A percentile compares a stretch with the other conserved stretches of the same genome.
These are phyloP conservation scores for Mortierella alpina DNA, from an alignment of 192 early-diverging fungal genomes.

Conservation along the genomic window DNA sequence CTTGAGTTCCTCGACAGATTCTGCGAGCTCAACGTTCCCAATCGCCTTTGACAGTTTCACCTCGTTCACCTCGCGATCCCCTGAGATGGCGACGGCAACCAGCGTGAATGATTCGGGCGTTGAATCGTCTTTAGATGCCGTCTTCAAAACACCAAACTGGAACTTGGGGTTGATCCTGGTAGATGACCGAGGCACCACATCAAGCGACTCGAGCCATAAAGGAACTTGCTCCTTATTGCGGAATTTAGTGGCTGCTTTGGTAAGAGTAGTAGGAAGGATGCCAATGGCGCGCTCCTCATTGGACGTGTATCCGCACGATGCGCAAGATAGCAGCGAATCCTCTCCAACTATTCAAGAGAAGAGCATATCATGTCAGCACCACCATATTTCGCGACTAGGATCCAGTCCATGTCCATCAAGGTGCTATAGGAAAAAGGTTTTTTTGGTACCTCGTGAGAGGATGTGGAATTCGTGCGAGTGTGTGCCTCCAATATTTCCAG, in stretches of 20 bases:
- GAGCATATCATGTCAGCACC: not conserved
- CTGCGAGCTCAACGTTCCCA: constrained; percentile 23
- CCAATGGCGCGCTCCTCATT: constrained; percentile 85
- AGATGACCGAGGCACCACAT: constrained; percentile 27
- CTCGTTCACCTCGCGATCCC: constrained; percentile 43
- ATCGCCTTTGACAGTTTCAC: constrained; percentile 42
- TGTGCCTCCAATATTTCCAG: constrained; percentile 91
- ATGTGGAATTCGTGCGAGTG: constrained; percentile 93
- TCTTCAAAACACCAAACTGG: constrained; percentile 31
- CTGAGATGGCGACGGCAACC: constrained; percentile 32
- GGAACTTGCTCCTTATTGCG: constrained; percentile 15
- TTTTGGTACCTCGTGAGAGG: constrained; percentile 64
- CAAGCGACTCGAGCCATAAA: constrained; percentile 46
- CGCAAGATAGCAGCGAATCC: constrained; percentile 80
- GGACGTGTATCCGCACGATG: constrained; percentile 81
- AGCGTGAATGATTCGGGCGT: not conserved
- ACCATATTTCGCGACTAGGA: not conserved
- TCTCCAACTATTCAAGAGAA: constrained; percentile 71
- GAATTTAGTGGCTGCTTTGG: constrained; percentile 40
- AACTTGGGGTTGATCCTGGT: constrained; percentile 38
- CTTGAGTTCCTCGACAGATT: constrained; percentile 32
- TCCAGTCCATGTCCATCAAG: not conserved
- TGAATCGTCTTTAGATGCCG: constrained; percentile 3
- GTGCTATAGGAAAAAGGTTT: not conserved
- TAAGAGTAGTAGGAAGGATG: constrained; percentile 27